A percentile compares a stretch with the other conserved stretches of the same genome.
Conservation (phyloP, 2,329 filamentous ascomycete genomes). For the Fusarium praegraminearum region DNA sequence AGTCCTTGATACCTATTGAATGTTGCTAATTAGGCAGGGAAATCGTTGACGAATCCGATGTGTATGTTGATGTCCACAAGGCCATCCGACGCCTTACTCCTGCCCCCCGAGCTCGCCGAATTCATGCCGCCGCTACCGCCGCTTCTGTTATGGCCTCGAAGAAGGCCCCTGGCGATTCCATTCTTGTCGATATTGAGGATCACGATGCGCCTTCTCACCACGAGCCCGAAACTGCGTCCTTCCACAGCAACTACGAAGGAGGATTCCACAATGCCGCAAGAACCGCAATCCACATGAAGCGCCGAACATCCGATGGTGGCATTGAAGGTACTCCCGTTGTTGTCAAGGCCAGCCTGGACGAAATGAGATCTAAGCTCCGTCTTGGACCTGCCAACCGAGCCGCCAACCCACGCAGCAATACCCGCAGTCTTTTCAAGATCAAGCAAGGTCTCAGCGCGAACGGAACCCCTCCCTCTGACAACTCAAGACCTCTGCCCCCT, state of each 20-base stretch:
- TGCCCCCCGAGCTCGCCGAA: conserved; percentile 78
- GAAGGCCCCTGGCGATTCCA: conserved; percentile 48
- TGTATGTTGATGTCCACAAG: conserved; percentile 98
- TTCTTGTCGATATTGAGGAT: conserved; percentile 56
- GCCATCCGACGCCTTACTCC: conserved; percentile 90
- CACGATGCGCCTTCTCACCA: conserved; percentile 52
- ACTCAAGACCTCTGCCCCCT: conserved; percentile 36
- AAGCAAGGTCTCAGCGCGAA: conserved; percentile 59
- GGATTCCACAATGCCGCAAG: conserved; percentile 61
- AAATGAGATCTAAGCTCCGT: conserved; percentile 73
- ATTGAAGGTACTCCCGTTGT: conserved; percentile 62
- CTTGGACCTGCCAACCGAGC: conserved; percentile 76
- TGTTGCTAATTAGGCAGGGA: conserved; percentile 68
- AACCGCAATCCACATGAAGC: conserved; percentile 69
- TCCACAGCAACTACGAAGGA: conserved; percentile 55
- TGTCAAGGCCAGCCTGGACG: conserved; percentile 70
- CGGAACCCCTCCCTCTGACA: conserved; percentile 20
- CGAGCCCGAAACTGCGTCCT: conserved; percentile 51
- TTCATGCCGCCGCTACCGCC: conserved; percentile 53
- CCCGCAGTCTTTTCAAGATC: conserved; percentile 74
- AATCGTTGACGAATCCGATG: conserved; percentile 98
- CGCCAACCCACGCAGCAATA: conserved; percentile 69
- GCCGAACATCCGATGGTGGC: conserved; percentile 69
- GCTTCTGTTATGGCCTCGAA: conserved; percentile 49
- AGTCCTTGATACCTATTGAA: background rate